phyloP scores from a whole-genome alignment of 139 green algal genomes.

The Prasinococcaceae sp. region DNA sequence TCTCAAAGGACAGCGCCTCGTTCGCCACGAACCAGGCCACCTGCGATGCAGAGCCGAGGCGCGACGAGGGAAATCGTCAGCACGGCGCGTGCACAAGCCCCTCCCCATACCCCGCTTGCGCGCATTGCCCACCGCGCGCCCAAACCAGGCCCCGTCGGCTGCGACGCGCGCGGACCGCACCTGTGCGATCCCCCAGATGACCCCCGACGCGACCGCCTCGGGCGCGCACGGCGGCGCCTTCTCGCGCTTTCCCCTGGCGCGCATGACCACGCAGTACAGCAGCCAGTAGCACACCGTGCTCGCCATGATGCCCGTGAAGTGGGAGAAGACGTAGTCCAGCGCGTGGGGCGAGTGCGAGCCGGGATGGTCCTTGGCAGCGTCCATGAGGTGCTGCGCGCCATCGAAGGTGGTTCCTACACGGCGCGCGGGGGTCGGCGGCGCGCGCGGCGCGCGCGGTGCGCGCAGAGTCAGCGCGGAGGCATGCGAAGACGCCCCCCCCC shows the following conservation, averaged over 20 bases:
- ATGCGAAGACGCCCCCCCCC: too few species aligned
- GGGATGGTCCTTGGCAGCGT: not conserved
- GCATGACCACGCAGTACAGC: conserved; percentile 4
- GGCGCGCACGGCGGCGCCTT: not conserved
- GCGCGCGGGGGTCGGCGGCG: too few species aligned
- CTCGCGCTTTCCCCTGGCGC: not conserved
- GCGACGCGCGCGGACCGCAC: too few species aligned
- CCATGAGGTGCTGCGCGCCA: not conserved
- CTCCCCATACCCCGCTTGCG: too few species aligned
- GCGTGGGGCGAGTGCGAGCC: not conserved
- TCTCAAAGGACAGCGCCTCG: not conserved
- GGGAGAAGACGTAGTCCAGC: conserved; percentile 15
- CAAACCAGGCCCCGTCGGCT: too few species aligned
- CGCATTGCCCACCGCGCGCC: too few species aligned
- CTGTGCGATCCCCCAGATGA: conserved; percentile 5
- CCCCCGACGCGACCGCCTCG: not conserved
- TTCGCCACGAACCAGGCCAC: conserved; percentile 11
- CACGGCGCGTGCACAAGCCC: too few species aligned
- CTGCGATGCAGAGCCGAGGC: too few species aligned
- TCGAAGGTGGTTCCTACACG: too few species aligned
- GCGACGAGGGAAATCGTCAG: too few species aligned
- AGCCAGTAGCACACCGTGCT: not conserved
- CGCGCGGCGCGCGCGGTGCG: too few species aligned
- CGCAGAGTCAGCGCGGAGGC: too few species aligned
- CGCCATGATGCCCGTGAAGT: conserved; percentile 6